phyloP scores from a whole-genome alignment of 2,329 filamentous ascomycete genomes.

The Sclerotinia minor region DNA sequence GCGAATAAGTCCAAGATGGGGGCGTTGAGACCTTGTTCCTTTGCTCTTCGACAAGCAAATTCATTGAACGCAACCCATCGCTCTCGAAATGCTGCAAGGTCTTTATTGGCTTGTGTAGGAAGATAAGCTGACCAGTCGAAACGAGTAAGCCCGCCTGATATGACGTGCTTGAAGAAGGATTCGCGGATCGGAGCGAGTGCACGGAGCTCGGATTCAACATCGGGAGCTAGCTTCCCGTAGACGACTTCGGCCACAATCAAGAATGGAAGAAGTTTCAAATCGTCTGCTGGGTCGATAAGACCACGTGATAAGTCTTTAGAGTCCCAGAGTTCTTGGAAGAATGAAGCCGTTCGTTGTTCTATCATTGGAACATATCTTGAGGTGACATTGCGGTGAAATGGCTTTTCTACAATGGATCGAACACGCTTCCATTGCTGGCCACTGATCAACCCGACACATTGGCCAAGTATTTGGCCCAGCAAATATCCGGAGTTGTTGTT shows the following conservation, averaged over 20 bases:
- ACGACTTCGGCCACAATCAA: conserved; percentile 44
- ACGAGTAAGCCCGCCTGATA: conserved; percentile 43
- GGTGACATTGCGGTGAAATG: conserved; percentile 17
- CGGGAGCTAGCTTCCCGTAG: conserved; percentile 42
- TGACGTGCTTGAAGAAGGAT: conserved; percentile 41
- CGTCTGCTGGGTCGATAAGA: conserved; percentile 32
- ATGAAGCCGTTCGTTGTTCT: conserved; percentile 12
- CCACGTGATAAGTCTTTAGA: conserved; percentile 16
- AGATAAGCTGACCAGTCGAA: conserved; percentile 38
- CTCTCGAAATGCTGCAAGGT: conserved; percentile 39
- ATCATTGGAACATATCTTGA: conserved; percentile 20
- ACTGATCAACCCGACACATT: conserved; percentile 48
- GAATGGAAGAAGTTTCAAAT: conserved; percentile 43
- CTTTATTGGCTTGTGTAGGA: conserved; percentile 36
- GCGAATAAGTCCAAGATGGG: conserved; percentile 32
- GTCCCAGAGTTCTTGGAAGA: conserved; percentile 28
- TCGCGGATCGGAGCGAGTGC: conserved; percentile 39
- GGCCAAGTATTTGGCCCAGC: conserved; percentile 46
- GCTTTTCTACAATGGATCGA: conserved; percentile 30
- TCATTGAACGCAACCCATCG: conserved; percentile 44
- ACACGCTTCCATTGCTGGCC: conserved; percentile 39
- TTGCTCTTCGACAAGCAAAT: conserved; percentile 25
- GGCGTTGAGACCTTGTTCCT: not conserved
- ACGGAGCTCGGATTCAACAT: conserved; percentile 36
- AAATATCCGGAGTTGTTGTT: conserved; percentile 46